phyloP scores from a whole-genome alignment of 805 yeast genomes.

The Candida qinlingensis region DNA sequence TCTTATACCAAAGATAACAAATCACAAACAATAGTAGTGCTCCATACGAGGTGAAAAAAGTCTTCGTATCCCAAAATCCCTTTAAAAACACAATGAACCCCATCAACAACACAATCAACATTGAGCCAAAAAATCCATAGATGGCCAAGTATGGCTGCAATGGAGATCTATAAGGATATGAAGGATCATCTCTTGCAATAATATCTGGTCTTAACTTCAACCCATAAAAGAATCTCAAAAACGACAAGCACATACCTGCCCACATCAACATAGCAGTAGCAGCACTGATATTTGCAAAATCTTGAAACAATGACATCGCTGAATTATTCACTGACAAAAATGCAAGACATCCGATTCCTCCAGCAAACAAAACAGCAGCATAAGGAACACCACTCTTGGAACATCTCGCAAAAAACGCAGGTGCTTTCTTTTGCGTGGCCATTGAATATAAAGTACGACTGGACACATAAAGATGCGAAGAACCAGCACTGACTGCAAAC shows the following conservation, averaged over 20 bases:
- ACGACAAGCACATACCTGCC: constrained; percentile 66
- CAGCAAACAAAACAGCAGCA: constrained; percentile 57
- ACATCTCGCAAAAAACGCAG: constrained; percentile 52
- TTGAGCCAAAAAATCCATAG: constrained; percentile 53
- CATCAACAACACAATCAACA: constrained; percentile 45
- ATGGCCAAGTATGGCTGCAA: constrained; percentile 66
- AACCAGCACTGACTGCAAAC: constrained; percentile 50
- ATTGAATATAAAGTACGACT: constrained; percentile 51
- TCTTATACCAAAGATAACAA: constrained; percentile 50
- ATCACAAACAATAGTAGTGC: constrained; percentile 47
- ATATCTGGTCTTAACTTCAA: constrained; percentile 58
- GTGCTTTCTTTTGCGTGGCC: constrained; percentile 53
- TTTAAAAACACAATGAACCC: constrained; percentile 58
- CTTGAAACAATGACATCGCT: constrained; percentile 60
- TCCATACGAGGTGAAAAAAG: constrained; percentile 63
- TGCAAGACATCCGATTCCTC: constrained; percentile 54
- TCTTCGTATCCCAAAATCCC: constrained; percentile 53
- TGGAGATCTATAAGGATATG: constrained; percentile 66
- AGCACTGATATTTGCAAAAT: constrained; percentile 61
- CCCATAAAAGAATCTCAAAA: constrained; percentile 59
- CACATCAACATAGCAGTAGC: constrained; percentile 76
- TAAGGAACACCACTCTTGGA: constrained; percentile 67
- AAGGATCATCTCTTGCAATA: constrained; percentile 52
- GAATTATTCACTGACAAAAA: constrained; percentile 52
- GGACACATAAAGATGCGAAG: constrained; percentile 51